Base-by-base conservation (phyloP, 805 yeast genomes). In the Wickerhamomyces ciferrii region DNA sequence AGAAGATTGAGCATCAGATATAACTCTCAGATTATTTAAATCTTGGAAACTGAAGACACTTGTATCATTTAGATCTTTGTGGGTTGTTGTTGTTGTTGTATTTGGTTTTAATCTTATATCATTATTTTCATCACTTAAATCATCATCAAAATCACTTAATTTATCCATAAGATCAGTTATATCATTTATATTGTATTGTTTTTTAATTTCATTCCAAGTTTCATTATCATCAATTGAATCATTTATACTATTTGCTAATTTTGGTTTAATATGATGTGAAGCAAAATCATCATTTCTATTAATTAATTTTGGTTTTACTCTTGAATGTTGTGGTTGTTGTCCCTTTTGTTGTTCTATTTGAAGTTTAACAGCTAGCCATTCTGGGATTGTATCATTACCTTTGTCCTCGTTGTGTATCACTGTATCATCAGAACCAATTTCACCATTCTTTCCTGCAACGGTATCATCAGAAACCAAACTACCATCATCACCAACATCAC, bases 151-250 rank as follows among this genome's bases (percentile, higher is more conserved):
- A n/a, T 45, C 39, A 19, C 48, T 52, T 9, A 19, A n/a, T 15
- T 7, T 32, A 10, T 39, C 47, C 15, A 17, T 32, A 3, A 32
- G 5, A 6, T 15, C 35, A 15, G 9, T 32, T 5, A 17, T n/a
- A 29, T 51, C 43, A 4, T 48, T 43, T 17, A 55, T 47, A n/a
- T 46, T 20, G 35, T 55, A 56, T 15, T 35, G 41, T 39, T 39
- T 49, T 43, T 58, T 58, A 50, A 57, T 45, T 20, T 49, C 46
- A 18, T 57, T 56, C 62, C 62, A 58, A 1, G 62, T 57, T 4
- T 23, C 44, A 7, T 47, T 36, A 6, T 41, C 47, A n/a, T 19
- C 6, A 31, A 7, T 17, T 8, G 20, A 23, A 24, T 14, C 20
- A 15, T 3, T 5, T 11, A 32, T 4, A 32, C 35, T 32, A 10